phyloP scores from a whole-genome alignment of 345 rosid genomes.

The Reutealis trisperma region DNA sequence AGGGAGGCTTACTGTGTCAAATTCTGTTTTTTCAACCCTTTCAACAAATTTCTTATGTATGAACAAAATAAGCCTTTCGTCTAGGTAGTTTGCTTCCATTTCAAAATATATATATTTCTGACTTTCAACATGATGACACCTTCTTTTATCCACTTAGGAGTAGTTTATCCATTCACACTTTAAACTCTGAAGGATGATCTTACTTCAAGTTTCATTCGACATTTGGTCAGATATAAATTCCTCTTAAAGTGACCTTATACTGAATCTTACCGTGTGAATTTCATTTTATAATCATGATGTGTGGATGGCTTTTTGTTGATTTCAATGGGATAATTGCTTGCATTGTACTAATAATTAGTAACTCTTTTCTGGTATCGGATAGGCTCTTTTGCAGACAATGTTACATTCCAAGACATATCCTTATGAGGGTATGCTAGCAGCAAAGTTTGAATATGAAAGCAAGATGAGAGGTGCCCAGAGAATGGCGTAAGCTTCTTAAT shows the following conservation, averaged over 20 bases:
- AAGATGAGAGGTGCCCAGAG: constrained; percentile 92
- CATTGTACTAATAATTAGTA: neutral
- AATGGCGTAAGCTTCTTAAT: constrained; percentile 78
- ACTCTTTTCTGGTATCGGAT: constrained; percentile 22
- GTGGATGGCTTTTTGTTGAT: constrained; percentile 1
- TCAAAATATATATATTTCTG: no score
- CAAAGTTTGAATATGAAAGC: constrained; percentile 92
- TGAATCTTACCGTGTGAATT: neutral
- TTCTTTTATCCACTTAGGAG: no score
- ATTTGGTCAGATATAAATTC: no score
- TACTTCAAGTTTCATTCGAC: no score
- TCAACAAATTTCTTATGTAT: no score
- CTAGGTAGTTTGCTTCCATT: no score
- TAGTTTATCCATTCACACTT: no score
- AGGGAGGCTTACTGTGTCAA: neutral
- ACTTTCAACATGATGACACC: no score
- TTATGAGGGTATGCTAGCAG: constrained; percentile 70
- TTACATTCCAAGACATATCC: constrained; percentile 77
- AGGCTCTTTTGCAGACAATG: constrained; percentile 94
- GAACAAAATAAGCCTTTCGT: no score
- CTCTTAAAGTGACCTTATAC: no score
- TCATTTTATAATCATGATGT: neutral
- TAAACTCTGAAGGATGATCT: no score
- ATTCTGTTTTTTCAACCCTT: no score
- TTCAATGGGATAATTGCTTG: neutral